Evolutionary conservation across 2,329 filamentous ascomycete genomes (phyloP).

Genomic region (Fusarium paranaense): DNA sequence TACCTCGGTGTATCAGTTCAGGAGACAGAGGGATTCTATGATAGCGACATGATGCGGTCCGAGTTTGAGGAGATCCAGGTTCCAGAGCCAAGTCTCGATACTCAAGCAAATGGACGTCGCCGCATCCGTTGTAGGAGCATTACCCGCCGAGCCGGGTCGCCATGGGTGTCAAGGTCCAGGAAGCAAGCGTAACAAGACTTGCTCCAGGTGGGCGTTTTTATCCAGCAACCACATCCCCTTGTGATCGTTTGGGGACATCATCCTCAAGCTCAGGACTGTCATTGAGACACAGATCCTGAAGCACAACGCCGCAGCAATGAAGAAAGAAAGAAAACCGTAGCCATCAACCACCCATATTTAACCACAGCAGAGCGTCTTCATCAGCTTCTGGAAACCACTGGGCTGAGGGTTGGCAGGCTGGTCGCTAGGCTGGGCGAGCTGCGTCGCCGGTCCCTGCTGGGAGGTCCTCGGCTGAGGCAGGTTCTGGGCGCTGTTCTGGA

Average conservation of each 20-base stretch:
- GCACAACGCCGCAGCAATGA: conserved; percentile 44
- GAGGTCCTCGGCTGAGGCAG: conserved; percentile 75
- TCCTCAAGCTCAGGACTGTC: conserved; percentile 26
- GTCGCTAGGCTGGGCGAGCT: conserved; percentile 64
- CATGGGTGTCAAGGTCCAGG: conserved; percentile 5
- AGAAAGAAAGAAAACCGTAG: conserved; percentile 46
- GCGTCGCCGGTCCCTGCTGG: conserved; percentile 69
- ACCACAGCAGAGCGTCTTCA: conserved; percentile 94
- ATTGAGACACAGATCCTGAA: conserved; percentile 34
- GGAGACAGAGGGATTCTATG: conserved; percentile 39
- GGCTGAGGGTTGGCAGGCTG: conserved; percentile 77
- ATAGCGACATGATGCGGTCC: conserved; percentile 30
- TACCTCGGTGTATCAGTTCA: conserved; percentile 32
- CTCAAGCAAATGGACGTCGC: background rate
- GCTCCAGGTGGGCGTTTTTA: conserved; percentile 15
- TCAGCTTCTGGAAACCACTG: conserved; percentile 89
- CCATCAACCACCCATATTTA: conserved; percentile 52
- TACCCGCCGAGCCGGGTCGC: conserved; percentile 8
- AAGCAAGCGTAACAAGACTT: background rate
- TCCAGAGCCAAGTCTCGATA: conserved; percentile 6
- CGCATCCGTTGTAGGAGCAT: conserved; percentile 10
- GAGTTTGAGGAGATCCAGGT: conserved; percentile 27
- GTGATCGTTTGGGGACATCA: conserved; percentile 4
- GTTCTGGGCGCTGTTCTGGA: conserved; percentile 95
- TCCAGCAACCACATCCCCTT: conserved; percentile 17